phyloP scores from a whole-genome alignment of 2,329 filamentous ascomycete species.

The Leptodontidium sp. region DNA sequence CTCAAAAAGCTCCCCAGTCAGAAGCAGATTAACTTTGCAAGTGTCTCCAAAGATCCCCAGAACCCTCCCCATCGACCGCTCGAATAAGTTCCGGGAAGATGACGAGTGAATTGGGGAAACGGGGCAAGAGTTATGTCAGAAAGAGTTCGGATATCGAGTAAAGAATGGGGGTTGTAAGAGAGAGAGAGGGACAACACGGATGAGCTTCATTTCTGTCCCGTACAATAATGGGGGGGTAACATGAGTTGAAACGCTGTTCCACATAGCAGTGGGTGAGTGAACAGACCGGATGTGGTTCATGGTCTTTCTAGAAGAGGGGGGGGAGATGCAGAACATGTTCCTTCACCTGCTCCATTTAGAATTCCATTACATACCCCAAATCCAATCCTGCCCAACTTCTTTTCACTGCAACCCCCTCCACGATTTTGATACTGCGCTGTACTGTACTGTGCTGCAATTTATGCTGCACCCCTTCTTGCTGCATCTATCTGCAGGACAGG shows the following conservation, averaged over 20 bases:
- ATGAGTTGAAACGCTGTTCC: not conserved
- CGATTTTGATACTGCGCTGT: not conserved
- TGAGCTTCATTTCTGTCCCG: not conserved
- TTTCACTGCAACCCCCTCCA: not conserved
- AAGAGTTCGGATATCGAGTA: not conserved
- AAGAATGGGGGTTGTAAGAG: not conserved
- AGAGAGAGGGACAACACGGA: not conserved
- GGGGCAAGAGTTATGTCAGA: not conserved
- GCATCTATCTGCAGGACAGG: not conserved
- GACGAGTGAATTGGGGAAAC: not conserved
- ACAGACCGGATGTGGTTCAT: slow-evolving; percentile 5
- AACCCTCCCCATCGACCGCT: not conserved
- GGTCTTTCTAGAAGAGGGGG: slow-evolving; percentile 12
- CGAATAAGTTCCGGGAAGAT: not conserved
- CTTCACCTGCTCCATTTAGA: slow-evolving; percentile 12
- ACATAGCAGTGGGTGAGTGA: not conserved
- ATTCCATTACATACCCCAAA: slow-evolving; percentile 7
- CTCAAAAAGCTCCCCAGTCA: not conserved
- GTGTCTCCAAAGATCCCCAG: not conserved
- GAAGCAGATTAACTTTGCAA: not conserved
- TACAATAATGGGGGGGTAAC: not conserved
- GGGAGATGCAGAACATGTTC: slow-evolving; percentile 11
- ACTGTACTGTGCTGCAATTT: not conserved
- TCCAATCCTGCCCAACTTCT: not conserved
- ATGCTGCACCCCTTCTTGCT: not conserved